Evolutionary conservation across 139 green algal species (phyloP), one percentile per base, ranked within the genome.

Genomic region (Mesostigma viride): DNA sequence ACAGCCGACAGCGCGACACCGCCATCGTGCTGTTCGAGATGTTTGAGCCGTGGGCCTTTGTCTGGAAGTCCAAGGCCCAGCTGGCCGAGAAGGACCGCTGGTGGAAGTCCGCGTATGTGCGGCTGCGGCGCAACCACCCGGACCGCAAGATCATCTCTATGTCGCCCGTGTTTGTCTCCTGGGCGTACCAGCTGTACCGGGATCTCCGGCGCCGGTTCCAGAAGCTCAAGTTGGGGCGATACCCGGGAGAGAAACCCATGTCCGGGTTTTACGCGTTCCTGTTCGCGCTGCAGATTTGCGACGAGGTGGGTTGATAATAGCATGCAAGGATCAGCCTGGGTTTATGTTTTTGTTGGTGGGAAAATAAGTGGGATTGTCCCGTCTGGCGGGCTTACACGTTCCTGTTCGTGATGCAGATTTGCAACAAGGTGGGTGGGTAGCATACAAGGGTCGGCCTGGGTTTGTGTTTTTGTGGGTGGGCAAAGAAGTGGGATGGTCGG

Each of bases 171-270:
- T 71, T 71, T 45, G 70, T 71, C 11, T 61, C 61, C 28, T 70
- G 62, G 70, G 33, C 44, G 22, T 71, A 71, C 70, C 2, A 63
- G 46, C 32, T 65, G 62, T 76, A 76, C 70, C 47, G 62, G 22
- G 70, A 70, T 31, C 70, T 76, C 8, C 31, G 62, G 28, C 31
- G 62, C 26, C 51, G 70, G 3, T 72, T 76, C 34, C 62, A 76
- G 46, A 22, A 62, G 17, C 24, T 11, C 11, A 33, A 31, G 28
- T 28, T 76, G 2, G 70, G 70, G 3, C n/a, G 51, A 3, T 76
- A 71, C 70, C 48, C 62, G 1, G 70, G 70, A 3, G 70, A 76
- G 70, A 76, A 76, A 58, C 70, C 70, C 32, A 76, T 76, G 70
- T 64, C 34, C 35, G 70, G 70, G 3, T 72, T 76, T 51, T 76